Evolutionary conservation across 2,329 filamentous ascomycete species (phyloP).

Genomic region (Aspergillus sp.): DNA sequence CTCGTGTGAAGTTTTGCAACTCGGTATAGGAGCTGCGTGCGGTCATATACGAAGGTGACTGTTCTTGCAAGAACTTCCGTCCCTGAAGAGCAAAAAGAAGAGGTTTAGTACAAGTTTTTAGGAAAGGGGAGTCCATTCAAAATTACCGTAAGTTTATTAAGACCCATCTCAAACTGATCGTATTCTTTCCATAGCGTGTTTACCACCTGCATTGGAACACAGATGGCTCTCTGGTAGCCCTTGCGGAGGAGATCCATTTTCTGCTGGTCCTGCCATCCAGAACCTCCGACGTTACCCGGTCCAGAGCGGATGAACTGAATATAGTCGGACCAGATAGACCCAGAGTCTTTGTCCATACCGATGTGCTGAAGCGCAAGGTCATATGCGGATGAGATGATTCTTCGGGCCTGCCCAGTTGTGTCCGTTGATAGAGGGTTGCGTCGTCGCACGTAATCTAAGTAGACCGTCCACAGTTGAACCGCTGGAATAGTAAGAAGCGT

Average conservation of each 20-base stretch:
- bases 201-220: conserved; percentile 78
- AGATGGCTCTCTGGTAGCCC: conserved; percentile 86
- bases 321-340: conserved; percentile 90
- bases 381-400: conserved; percentile 80
- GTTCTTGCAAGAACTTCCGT: conserved; percentile 90
- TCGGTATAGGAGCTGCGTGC: conserved; percentile 87
- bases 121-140: neutral
- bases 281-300: conserved; percentile 81
- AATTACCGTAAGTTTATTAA: conserved; percentile 84
- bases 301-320: conserved; percentile 88
- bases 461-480: conserved; percentile 86
- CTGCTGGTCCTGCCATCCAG: conserved; percentile 92
- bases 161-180: conserved; percentile 88
- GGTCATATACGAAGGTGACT: conserved; percentile 92
- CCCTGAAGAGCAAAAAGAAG: conserved; percentile 55
- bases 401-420: conserved; percentile 70
- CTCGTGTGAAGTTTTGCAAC: conserved; percentile 81
- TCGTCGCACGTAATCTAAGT: conserved; percentile 92
- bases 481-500: conserved; percentile 78
- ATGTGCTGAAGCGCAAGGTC: conserved; percentile 89
- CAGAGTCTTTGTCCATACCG: conserved; percentile 87
- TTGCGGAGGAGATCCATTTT: conserved; percentile 95
- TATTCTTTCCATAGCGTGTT: conserved; percentile 95
- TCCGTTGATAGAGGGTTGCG: conserved; percentile 85
- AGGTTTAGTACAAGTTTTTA: conserved; percentile 8